Percentiles rank a stretch among this genome's conserved stretches.
Evolutionary conservation across 2,329 filamentous ascomycete species (phyloP).

Genomic region (Elsinoe ampelina): DNA sequence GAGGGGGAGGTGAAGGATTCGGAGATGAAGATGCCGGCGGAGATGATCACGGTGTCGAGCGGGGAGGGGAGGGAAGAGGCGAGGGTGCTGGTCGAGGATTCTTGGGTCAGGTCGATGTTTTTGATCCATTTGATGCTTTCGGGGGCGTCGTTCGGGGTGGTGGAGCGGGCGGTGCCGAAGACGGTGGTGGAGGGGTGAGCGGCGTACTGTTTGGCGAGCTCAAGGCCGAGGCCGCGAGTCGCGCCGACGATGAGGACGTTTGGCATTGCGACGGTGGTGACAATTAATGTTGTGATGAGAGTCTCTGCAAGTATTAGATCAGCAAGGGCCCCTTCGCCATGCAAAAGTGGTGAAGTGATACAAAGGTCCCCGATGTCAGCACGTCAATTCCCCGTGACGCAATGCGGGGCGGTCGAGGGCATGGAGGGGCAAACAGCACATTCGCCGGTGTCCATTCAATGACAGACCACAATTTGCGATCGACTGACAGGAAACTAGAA

Average conservation of each 20-base stretch:
- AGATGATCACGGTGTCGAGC: conserved; percentile 48
- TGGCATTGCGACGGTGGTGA: conserved; percentile 28
- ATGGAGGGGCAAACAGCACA: not conserved
- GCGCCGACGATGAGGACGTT: conserved; percentile 57
- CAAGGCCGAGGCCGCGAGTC: conserved; percentile 58
- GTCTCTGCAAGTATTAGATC: too few relatives aligned
- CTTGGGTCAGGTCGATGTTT: conserved; percentile 48
- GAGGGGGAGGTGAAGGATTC: conserved; percentile 56
- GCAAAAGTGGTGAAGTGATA: not conserved
- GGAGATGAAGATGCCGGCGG: conserved; percentile 59
- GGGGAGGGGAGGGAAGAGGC: conserved; percentile 20
- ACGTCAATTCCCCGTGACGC: conserved; percentile 1
- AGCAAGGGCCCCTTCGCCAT: too few relatives aligned
- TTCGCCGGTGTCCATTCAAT: not conserved
- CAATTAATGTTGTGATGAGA: too few relatives aligned
- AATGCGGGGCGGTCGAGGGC: not conserved
- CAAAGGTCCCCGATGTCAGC: not conserved
- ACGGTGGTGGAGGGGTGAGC: conserved; percentile 40
- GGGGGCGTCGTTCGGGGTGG: conserved; percentile 34
- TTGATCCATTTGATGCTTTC: conserved; percentile 48
- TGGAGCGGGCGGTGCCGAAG: conserved; percentile 50
- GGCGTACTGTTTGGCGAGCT: conserved; percentile 51
- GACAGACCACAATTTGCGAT: too few relatives aligned
- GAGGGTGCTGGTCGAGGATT: conserved; percentile 23
- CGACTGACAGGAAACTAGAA: not conserved